These are phyloP conservation scores for Heracleum sosnowskyi DNA, from an alignment of 129 eudicot species.

Conservation along the genomic window DNA sequence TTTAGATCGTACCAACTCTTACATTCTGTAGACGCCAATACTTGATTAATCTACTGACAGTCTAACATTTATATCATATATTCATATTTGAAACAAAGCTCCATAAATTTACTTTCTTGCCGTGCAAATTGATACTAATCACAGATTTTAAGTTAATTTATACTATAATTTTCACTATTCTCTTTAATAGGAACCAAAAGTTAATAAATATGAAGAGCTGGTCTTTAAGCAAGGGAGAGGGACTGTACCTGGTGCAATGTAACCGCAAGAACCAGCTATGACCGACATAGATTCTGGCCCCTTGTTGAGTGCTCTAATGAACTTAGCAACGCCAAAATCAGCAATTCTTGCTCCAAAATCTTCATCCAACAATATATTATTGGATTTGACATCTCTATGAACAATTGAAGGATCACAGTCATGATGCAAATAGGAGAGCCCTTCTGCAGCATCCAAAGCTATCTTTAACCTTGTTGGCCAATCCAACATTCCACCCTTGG, in stretches of 20 bases:
- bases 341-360: conserved; percentile 78
- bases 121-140: neutral
- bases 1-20: neutral
- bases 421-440: conserved; percentile 88
- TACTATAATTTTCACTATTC: neutral
- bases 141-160: neutral
- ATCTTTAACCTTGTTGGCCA: conserved; percentile 76
- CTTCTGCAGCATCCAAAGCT: conserved; percentile 83
- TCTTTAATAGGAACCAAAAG: neutral
- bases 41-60: neutral
- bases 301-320: conserved; percentile 29
- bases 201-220: neutral
- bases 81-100: neutral
- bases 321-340: conserved; percentile 91
- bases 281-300: conserved; percentile 72
- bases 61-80: neutral
- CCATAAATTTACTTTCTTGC: neutral
- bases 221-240: neutral
- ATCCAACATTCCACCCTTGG: conserved; percentile 50
- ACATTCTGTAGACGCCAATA: neutral
- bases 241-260: conserved; percentile 81
- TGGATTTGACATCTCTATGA: conserved; percentile 86
- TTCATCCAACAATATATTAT: conserved; percentile 63
- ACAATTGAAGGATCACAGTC: conserved; percentile 83
- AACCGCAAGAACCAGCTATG: conserved; percentile 94